These are phyloP conservation scores for Erythrobasidium hasegawianum DNA, from an alignment of 1,284 basidiomycete genomes.

Conservation along the genomic window DNA sequence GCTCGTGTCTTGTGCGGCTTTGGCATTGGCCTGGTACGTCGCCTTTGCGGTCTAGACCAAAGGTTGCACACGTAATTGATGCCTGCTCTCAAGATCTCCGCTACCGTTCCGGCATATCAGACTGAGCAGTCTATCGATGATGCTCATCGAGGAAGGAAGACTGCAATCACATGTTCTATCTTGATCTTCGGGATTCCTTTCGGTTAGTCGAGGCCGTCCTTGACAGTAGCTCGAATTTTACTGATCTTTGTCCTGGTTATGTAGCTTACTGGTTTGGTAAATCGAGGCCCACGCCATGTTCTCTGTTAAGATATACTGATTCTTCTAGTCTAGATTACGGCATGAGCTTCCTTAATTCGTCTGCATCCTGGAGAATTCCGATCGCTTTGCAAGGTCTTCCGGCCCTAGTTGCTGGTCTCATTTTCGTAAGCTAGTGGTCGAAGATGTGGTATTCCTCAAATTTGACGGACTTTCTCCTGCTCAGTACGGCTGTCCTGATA, in stretches of 20 bases:
- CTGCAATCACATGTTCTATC: constrained; percentile 27
- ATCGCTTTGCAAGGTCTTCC: constrained; percentile 26
- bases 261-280: not conserved
- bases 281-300: not conserved
- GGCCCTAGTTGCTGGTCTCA: constrained; percentile 10
- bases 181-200: constrained; percentile 28
- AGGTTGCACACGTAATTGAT: too few species aligned
- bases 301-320: not conserved
- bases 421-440: constrained; percentile 32
- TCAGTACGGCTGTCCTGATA: constrained; percentile 26
- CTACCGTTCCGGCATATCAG: constrained; percentile 31
- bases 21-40: constrained; percentile 32
- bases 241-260: too few species aligned
- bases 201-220: not conserved
- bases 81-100: constrained; percentile 22
- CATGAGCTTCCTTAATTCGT: constrained; percentile 25
- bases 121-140: constrained; percentile 22
- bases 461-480: not conserved
- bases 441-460: too few species aligned
- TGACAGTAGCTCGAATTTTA: too few species aligned
- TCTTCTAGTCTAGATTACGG: constrained; percentile 11
- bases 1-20: constrained; percentile 32
- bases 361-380: constrained; percentile 24
- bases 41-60: too few species aligned
- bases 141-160: constrained; percentile 24